These are phyloP conservation scores for Albizia julibrissin DNA, from an alignment of 306 rosid species.

Conservation along the genomic window DNA sequence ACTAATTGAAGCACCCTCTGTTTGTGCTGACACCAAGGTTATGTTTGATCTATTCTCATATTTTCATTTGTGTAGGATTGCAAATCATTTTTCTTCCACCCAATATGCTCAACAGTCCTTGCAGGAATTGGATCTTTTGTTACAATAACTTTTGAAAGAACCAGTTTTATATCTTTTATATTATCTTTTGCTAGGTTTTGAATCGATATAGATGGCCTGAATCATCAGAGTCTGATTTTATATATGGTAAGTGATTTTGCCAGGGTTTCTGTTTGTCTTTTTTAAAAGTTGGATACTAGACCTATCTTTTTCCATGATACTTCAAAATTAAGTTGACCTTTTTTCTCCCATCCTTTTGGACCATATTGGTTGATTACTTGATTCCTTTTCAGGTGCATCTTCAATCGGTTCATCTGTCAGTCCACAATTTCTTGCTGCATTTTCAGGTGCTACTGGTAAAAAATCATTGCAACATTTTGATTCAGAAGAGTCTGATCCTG, in stretches of 20 bases:
- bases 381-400: slow-evolving; percentile 61
- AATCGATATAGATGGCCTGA: slow-evolving; percentile 82
- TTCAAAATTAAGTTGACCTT: slow-evolving; percentile 10
- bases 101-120: slow-evolving; percentile 2
- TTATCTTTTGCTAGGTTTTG: slow-evolving; percentile 52
- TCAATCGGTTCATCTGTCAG: slow-evolving; percentile 72
- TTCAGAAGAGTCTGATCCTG: slow-evolving; percentile 87
- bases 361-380: slow-evolving; percentile 26
- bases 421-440: slow-evolving; percentile 68
- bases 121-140: slow-evolving; percentile 8
- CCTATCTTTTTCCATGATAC: slow-evolving; percentile 13
- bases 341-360: slow-evolving; percentile 11
- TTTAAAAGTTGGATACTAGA: neutral
- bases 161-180: slow-evolving; percentile 12
- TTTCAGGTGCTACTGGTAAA: slow-evolving; percentile 82
- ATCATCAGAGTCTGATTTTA: slow-evolving; percentile 65
- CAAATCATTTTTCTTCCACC: slow-evolving; percentile 7
- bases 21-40: slow-evolving; percentile 24
- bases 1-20: slow-evolving; percentile 9
- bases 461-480: slow-evolving; percentile 62
- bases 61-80: slow-evolving; percentile 15
- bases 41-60: slow-evolving; percentile 21
- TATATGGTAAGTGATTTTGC: slow-evolving; percentile 56
- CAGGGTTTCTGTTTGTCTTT: neutral
- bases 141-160: slow-evolving; percentile 15